phyloP scores from a whole-genome alignment of 176 grass and related monocot genomes.

The Zoysia pacifica region DNA sequence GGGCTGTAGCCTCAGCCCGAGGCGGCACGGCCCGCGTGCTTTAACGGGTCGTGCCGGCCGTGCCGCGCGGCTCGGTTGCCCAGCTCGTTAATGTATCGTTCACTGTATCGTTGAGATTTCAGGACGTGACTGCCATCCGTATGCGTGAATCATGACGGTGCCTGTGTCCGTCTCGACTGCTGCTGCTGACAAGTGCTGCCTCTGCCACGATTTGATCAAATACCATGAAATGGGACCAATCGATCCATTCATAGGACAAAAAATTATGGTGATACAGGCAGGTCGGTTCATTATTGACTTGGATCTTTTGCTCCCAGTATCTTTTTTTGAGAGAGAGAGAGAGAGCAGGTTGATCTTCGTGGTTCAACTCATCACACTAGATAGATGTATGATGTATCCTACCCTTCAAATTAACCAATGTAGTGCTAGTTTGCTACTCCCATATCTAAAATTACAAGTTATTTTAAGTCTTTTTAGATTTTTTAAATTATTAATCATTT shows the following conservation, averaged over 20 bases:
- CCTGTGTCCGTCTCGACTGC: background rate
- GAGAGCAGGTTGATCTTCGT: background rate
- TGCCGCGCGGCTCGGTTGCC: no score
- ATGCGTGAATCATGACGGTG: background rate
- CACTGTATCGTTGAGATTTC: background rate
- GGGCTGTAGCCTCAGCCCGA: no score
- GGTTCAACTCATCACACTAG: background rate
- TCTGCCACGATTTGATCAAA: background rate
- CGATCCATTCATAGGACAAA: background rate
- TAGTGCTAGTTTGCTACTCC: no score
- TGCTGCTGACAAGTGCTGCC: background rate
- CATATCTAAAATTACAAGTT: no score
- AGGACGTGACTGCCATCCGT: no score
- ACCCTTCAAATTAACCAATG: no score
- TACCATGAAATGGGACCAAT: background rate
- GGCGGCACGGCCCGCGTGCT: no score
- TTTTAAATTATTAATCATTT: no score
- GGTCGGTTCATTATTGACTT: constrained; percentile 3
- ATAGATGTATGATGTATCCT: no score
- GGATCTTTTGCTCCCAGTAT: background rate
- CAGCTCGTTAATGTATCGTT: background rate
- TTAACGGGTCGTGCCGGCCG: no score
- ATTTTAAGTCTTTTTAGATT: no score
- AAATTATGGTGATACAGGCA: background rate
- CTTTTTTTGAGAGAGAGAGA: background rate